phyloP scores from a whole-genome alignment of 441 rosid species.

The Adansonia madagascariensis region DNA sequence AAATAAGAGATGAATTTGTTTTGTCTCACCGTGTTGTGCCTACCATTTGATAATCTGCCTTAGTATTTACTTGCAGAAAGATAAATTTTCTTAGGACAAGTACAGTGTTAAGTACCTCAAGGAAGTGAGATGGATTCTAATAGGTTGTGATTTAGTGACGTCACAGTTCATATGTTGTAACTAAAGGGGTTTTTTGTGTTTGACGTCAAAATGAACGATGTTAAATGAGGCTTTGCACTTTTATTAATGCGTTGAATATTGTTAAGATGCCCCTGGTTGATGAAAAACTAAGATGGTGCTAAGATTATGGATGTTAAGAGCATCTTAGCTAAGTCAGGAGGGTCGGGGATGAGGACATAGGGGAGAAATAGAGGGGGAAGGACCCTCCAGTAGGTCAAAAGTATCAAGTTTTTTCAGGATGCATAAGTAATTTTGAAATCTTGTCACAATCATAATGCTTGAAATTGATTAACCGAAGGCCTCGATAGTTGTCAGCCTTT shows the following conservation, averaged over 20 bases:
- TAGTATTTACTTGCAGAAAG: not conserved
- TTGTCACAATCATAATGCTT: not conserved
- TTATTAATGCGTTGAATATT: not conserved
- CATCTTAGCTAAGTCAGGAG: not conserved
- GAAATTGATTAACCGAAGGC: constrained; percentile 1
- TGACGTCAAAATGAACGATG: not conserved
- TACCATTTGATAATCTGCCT: not conserved
- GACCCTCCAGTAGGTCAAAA: not conserved
- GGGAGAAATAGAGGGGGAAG: not conserved
- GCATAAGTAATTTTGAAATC: not conserved
- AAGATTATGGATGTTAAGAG: not conserved
- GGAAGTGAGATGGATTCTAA: constrained; percentile 2
- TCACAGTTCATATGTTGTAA: constrained; percentile 13
- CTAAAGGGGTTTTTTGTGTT: not conserved
- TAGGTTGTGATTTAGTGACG: not conserved
- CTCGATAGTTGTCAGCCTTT: not conserved
- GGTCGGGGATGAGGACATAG: not conserved
- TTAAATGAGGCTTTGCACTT: not conserved
- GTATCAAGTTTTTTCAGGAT: not conserved
- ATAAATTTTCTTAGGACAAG: constrained; percentile 12
- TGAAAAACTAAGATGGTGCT: constrained; percentile 1
- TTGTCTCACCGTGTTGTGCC: not conserved
- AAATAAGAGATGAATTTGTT: not conserved
- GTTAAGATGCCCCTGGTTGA: not conserved
- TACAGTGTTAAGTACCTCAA: not conserved